Evolutionary conservation across 176 grass and related monocot species (phyloP).

Genomic region (Chrysopogon serrulatus): DNA sequence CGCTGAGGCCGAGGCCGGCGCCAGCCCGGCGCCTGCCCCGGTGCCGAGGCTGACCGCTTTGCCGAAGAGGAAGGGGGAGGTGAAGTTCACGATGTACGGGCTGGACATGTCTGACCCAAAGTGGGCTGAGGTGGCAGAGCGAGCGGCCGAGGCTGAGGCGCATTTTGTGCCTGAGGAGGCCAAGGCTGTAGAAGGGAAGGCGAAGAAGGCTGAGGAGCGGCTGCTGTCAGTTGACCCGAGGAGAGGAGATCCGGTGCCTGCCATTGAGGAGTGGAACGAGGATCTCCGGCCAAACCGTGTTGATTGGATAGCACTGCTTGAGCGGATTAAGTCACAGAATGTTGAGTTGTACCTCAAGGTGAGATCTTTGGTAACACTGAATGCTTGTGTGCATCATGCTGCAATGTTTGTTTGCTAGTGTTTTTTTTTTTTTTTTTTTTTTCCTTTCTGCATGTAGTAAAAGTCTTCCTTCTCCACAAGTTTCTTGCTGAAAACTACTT

Average conservation of each 20-base stretch:
- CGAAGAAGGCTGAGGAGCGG: constrained; percentile 63
- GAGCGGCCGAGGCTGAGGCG: constrained; percentile 44
- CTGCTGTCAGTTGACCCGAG: constrained; percentile 50
- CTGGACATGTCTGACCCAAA: constrained; percentile 76
- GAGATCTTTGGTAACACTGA: constrained; percentile 16
- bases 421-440: neutral
- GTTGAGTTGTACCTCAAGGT: constrained; percentile 82
- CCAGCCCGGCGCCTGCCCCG: neutral
- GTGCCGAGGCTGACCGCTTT: constrained; percentile 41
- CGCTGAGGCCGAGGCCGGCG: constrained; percentile 28
- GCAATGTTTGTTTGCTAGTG: neutral
- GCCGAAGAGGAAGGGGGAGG: constrained; percentile 74
- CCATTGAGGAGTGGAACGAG: constrained; percentile 84
- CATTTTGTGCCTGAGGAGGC: constrained; percentile 61
- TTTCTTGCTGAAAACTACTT: neutral
- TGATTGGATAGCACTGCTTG: constrained; percentile 78
- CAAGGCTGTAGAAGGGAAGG: constrained; percentile 60
- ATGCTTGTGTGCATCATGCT: neutral
- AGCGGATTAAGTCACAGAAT: constrained; percentile 59
- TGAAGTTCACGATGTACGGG: constrained; percentile 83
- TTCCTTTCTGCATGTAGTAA: neutral
- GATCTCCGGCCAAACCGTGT: constrained; percentile 51
- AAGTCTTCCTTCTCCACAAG: neutral
- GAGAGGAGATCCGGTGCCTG: constrained; percentile 35
- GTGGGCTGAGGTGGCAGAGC: constrained; percentile 83